Conservation (phyloP, 176 grass and related monocot genomes). For the Secale cereale region DNA sequence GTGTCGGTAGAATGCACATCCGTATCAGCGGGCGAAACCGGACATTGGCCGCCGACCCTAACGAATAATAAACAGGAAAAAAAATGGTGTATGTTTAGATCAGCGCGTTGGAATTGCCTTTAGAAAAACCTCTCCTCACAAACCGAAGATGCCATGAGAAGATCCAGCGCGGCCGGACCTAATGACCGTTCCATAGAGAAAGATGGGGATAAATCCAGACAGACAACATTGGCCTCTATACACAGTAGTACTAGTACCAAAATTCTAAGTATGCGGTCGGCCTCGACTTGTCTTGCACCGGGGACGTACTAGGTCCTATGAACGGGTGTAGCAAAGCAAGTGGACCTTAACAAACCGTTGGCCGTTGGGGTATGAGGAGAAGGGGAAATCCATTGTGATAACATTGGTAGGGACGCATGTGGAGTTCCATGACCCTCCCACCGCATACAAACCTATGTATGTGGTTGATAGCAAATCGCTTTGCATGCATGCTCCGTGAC, state of each 20-base stretch:
- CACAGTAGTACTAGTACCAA: too few relatives aligned
- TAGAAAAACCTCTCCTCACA: too few relatives aligned
- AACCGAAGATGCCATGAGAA: not conserved
- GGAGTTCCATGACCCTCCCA: not conserved
- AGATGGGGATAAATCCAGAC: too few relatives aligned
- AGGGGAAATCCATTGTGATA: slow-evolving; percentile 5
- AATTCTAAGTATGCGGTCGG: not conserved
- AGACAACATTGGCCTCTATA: not conserved
- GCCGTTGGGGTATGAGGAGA: not conserved
- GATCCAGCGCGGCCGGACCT: not conserved
- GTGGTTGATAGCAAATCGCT: not conserved
- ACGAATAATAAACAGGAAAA: too few relatives aligned
- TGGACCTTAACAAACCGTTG: not conserved
- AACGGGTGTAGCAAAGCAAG: not conserved
- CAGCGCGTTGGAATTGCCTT: too few relatives aligned
- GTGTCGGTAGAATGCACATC: too few relatives aligned
- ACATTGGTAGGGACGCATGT: slow-evolving; percentile 17
- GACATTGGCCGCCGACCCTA: too few relatives aligned
- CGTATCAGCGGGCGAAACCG: too few relatives aligned
- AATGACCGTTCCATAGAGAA: not conserved
- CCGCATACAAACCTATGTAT: not conserved
- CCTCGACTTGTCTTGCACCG: not conserved
- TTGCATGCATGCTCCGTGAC: not conserved
- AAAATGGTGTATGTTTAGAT: too few relatives aligned
- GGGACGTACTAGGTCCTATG: not conserved